These are phyloP conservation scores for Skeletonema marinoi DNA, from an alignment of 108 stramenopile genomes.

Conservation along the genomic window DNA sequence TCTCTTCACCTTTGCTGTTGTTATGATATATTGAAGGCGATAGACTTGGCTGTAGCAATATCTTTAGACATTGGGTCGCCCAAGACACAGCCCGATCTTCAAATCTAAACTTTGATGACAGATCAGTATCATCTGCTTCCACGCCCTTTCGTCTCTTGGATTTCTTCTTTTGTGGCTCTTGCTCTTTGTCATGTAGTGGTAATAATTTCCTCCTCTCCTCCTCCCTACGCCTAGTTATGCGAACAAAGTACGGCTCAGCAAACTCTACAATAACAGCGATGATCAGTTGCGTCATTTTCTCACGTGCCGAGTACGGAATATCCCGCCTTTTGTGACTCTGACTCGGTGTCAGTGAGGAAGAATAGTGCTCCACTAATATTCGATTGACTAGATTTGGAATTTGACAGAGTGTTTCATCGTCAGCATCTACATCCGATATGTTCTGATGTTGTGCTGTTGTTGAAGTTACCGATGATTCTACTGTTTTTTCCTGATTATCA, in stretches of 20 bases:
- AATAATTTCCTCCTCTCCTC: not conserved
- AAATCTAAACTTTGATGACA: not conserved
- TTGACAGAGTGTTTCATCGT: slow-evolving; percentile 7
- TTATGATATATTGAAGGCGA: not conserved
- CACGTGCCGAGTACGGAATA: not conserved
- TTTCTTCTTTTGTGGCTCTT: slow-evolving; percentile 1
- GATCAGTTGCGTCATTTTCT: slow-evolving; percentile 21
- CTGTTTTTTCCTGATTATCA: not conserved
- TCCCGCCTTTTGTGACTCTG: not conserved
- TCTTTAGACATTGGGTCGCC: slow-evolving; percentile 28
- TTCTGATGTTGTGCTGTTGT: not conserved
- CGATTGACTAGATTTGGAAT: slow-evolving; percentile 39
- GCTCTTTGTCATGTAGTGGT: not conserved
- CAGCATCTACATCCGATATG: not conserved
- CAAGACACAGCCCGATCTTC: slow-evolving; percentile 25
- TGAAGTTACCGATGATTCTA: not conserved
- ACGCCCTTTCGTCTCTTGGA: not conserved
- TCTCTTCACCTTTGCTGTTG: not conserved
- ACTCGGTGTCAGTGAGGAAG: not conserved
- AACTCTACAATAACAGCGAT: slow-evolving; percentile 34
- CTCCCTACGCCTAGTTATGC: not conserved
- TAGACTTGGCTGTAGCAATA: slow-evolving; percentile 1
- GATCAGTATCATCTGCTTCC: not conserved
- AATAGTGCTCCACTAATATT: slow-evolving; percentile 23
- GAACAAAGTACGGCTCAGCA: slow-evolving; percentile 29